phyloP scores from a whole-genome alignment of 2,329 filamentous ascomycete species.

The Xylariaceae sp. region DNA sequence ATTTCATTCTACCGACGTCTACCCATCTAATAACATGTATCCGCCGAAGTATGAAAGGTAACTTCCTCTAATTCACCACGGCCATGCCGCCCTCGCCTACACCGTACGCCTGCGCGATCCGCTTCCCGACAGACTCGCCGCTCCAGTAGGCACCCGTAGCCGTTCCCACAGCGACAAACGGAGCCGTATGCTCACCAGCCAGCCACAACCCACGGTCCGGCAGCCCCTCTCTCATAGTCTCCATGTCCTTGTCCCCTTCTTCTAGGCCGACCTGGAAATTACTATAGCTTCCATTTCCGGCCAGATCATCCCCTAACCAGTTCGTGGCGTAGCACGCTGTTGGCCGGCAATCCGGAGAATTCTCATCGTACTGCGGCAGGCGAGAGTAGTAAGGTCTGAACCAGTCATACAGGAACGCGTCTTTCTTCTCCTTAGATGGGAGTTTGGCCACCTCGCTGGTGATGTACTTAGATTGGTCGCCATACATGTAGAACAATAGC shows the following conservation, averaged over 20 bases:
- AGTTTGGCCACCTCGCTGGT: conserved; percentile 44
- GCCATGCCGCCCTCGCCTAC: conserved; percentile 21
- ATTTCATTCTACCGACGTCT: neutral
- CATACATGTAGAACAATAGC: conserved; percentile 77
- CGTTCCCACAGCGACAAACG: conserved; percentile 84
- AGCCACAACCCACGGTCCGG: conserved; percentile 73
- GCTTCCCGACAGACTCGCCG: conserved; percentile 70
- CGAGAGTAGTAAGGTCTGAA: conserved; percentile 74
- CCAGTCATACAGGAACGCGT: conserved; percentile 57
- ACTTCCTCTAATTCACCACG: conserved; percentile 7
- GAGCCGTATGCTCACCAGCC: conserved; percentile 85
- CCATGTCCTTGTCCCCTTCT: conserved; percentile 68
- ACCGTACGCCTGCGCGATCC: conserved; percentile 56
- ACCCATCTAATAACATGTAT: neutral
- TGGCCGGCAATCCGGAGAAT: conserved; percentile 56
- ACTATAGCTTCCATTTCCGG: conserved; percentile 76
- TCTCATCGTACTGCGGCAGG: conserved; percentile 61
- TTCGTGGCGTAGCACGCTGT: conserved; percentile 62
- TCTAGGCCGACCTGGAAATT: conserved; percentile 78
- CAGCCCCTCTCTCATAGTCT: conserved; percentile 57
- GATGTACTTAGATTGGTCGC: conserved; percentile 55
- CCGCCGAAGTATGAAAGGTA: neutral
- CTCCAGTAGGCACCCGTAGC: conserved; percentile 91
- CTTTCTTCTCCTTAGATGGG: conserved; percentile 43
- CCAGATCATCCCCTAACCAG: conserved; percentile 75